These are phyloP conservation scores for Penicillium fimorum DNA, from an alignment of 495 filamentous ascomycete species.

Conservation along the genomic window DNA sequence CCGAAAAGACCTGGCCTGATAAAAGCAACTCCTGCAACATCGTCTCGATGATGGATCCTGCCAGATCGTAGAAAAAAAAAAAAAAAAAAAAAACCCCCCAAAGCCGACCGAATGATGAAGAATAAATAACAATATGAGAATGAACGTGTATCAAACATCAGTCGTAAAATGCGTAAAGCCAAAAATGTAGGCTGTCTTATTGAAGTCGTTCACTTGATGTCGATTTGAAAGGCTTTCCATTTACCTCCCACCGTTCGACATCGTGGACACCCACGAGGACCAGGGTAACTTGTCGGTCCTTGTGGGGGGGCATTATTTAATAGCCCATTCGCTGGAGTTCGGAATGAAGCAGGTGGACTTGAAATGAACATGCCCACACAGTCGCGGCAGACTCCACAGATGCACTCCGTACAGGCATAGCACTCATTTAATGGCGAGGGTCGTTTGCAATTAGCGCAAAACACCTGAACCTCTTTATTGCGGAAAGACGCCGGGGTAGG, in stretches of 20 bases:
- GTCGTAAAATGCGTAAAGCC: slow-evolving; percentile 44
- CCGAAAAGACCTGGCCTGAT: slow-evolving; percentile 16
- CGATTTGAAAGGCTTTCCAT: slow-evolving; percentile 56
- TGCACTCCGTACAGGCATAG: slow-evolving; percentile 92
- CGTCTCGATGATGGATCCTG: slow-evolving; percentile 4
- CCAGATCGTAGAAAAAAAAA: neutral
- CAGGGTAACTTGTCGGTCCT: slow-evolving; percentile 43
- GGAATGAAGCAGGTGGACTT: slow-evolving; percentile 41
- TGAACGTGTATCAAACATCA: slow-evolving; percentile 33
- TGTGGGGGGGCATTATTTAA: slow-evolving; percentile 27
- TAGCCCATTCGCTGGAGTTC: slow-evolving; percentile 38
- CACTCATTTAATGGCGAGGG: slow-evolving; percentile 72
- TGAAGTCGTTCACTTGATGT: slow-evolving; percentile 43
- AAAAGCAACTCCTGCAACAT: slow-evolving; percentile 1
- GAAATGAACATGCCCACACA: slow-evolving; percentile 77
- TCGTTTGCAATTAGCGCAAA: slow-evolving; percentile 78
- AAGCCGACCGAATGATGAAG: neutral
- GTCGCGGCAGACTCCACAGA: slow-evolving; percentile 82
- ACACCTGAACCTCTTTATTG: slow-evolving; percentile 70
- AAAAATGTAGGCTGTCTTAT: slow-evolving; percentile 10
- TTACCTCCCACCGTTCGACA: slow-evolving; percentile 50
- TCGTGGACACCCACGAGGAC: slow-evolving; percentile 48
- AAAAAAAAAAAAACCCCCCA: neutral
- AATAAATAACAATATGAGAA: slow-evolving; percentile 17
- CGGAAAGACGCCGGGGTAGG: slow-evolving; percentile 45